Evolutionary conservation across 2,329 filamentous ascomycete species (phyloP), one percentile per base, ranked within the genome.

Genomic region (Colletotrichum sp.): DNA sequence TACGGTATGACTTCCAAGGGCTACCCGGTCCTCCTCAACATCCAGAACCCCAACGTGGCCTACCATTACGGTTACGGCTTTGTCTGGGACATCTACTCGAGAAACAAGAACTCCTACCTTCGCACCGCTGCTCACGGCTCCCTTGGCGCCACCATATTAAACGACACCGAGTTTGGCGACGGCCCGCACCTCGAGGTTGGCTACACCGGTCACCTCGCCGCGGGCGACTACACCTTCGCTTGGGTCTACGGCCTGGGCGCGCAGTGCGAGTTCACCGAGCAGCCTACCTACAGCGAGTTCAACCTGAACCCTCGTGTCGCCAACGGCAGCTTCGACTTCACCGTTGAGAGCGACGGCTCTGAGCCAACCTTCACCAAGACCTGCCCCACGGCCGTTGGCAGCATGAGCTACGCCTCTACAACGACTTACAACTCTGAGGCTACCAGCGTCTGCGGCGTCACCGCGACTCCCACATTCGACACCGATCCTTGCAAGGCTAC

Each of bases 261-360:
- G 15, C 73, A 76, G 44, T 76, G 76, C 74, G 69, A 73, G 39
- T 76, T 77, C 62, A 75, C 63, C 32, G 52, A 76, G 49, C 68
- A 72, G 30, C 76, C 76, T 16, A 49, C 26, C 52, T 75, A 77
- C 68, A 72, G 72, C 72, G 76, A 77, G 36, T 76, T 66, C 67
- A 76, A 72, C 68, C 36, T 68, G 34, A 76, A 72, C 64, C 76
- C 76, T 15, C 72, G 76, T 60, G 64, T 77, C 64, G 62, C 59
- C 64, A 77, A 77, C 44, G 76, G 76, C 57, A 77, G 69, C 64
- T 72, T 77, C 49, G 69, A 75, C n/a, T 77, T 77, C 36, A 64
- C 69, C 10, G 68, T 77, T 15, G 72, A 75, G 49, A 67, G 28
- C 13, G 39, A 68, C 49, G 76, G 72, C 39, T 72, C 60, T 49